Evolutionary conservation across 495 filamentous ascomycete genomes (phyloP).

Genomic region (Wilcoxina mikolae): DNA sequence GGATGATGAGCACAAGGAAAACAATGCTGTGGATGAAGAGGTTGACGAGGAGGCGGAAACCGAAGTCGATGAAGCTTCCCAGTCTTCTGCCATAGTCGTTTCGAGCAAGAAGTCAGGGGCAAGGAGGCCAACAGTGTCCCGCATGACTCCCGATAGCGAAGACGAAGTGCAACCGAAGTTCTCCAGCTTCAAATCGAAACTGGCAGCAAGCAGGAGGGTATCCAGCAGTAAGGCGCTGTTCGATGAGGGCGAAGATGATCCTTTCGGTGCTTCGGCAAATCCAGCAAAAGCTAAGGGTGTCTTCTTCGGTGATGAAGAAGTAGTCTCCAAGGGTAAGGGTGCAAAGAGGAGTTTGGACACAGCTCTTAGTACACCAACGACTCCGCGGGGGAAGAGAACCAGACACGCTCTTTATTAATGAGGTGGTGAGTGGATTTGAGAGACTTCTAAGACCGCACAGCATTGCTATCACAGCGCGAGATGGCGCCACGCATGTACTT

Average conservation of each 20-base stretch:
- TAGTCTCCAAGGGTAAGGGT: not conserved
- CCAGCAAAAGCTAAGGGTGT: not conserved
- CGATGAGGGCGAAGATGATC: conserved; percentile 5
- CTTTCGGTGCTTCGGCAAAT: not conserved
- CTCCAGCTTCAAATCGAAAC: conserved; percentile 1
- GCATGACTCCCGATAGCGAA: conserved; percentile 7
- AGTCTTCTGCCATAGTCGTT: not conserved
- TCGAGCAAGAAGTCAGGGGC: not conserved
- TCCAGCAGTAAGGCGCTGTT: conserved; percentile 5
- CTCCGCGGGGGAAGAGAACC: not conserved
- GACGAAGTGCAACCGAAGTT: conserved; percentile 1
- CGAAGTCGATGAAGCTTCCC: conserved; percentile 33
- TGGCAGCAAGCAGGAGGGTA: not conserved
- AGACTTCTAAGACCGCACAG: no score
- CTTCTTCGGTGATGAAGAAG: conserved; percentile 3
- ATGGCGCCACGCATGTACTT: no score
- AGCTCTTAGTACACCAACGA: not conserved
- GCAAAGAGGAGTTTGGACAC: conserved; percentile 1
- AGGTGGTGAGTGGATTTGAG: no score
- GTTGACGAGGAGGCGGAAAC: conserved; percentile 35
- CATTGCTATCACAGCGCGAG: no score
- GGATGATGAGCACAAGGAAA: conserved; percentile 6
- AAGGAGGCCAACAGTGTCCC: not conserved
- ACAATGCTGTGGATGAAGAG: conserved; percentile 27
- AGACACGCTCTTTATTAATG: not conserved